Percentiles rank a stretch among this genome's conserved stretches.
Evolutionary conservation across 2,329 filamentous ascomycete genomes (phyloP).

Genomic region (Alternaria longipes): DNA sequence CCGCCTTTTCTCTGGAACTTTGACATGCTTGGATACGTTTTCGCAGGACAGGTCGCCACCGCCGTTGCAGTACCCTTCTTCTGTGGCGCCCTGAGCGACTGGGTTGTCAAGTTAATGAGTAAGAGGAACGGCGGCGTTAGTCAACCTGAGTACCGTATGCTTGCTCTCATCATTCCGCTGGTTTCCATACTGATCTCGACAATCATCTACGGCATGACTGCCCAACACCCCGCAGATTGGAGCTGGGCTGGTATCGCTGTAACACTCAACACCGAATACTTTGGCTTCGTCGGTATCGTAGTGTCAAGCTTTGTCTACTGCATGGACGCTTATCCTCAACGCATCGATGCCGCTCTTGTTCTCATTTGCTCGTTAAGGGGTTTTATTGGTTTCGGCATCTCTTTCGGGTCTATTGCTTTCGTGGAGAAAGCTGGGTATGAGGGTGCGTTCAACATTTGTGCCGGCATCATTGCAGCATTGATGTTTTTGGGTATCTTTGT

Average conservation of each 20-base stretch:
- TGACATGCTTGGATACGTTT: constrained; percentile 20
- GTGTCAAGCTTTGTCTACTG: constrained; percentile 20
- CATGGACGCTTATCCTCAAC: constrained; percentile 24
- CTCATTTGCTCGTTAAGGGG: constrained; percentile 22
- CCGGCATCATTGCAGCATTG: constrained; percentile 16
- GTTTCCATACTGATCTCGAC: constrained; percentile 16
- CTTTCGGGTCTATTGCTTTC: constrained; percentile 15
- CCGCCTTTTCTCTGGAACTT: constrained; percentile 22
- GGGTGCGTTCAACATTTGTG: constrained; percentile 22
- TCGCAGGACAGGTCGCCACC: constrained; percentile 17
- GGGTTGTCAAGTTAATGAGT: constrained; percentile 11
- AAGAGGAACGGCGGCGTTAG: constrained; percentile 11
- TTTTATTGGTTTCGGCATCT: constrained; percentile 23
- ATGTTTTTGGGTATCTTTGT: constrained; percentile 14
- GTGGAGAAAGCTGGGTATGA: constrained; percentile 16
- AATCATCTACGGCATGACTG: constrained; percentile 19
- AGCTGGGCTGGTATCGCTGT: constrained; percentile 22
- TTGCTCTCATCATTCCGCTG: constrained; percentile 17
- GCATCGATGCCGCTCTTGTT: constrained; percentile 20
- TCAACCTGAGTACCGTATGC: constrained; percentile 16
- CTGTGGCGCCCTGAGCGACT: constrained; percentile 18
- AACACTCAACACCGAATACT: constrained; percentile 20
- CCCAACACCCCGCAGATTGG: constrained; percentile 14
- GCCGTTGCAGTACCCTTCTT: constrained; percentile 21
- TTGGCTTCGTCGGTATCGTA: constrained; percentile 18